Conservation (phyloP, 441 rosid species). For the Kokia cookei region DNA sequence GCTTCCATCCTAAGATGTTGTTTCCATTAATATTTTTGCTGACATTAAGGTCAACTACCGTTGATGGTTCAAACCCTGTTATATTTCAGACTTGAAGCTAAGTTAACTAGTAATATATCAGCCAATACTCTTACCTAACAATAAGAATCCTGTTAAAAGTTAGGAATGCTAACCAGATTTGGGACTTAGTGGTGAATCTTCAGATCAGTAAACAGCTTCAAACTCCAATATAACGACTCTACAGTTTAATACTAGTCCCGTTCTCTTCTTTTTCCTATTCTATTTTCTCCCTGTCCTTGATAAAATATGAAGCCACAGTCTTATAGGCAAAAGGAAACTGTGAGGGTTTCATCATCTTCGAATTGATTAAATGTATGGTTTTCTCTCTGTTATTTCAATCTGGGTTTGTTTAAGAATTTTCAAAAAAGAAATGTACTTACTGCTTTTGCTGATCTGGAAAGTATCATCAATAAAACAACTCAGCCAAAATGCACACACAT, state of each 20-base stretch:
- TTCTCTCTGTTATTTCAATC: neutral
- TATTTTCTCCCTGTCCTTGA: neutral
- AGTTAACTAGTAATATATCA: neutral
- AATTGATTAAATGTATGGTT: neutral
- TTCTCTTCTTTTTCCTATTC: neutral
- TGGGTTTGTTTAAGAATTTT: neutral
- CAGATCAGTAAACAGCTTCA: neutral
- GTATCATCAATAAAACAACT: neutral
- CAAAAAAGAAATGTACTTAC: neutral
- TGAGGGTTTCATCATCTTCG: neutral
- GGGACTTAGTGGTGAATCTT: too few species aligned
- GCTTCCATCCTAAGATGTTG: neutral
- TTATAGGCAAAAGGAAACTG: neutral
- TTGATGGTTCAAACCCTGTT: neutral
- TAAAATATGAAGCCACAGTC: neutral
- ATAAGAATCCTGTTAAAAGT: neutral
- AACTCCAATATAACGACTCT: neutral
- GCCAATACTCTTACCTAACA: neutral
- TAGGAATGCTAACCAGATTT: neutral
- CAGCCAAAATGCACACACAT: neutral
- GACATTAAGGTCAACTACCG: neutral
- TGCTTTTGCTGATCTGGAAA: conserved; percentile 4
- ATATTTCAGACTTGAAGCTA: neutral
- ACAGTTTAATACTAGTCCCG: neutral
- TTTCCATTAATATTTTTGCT: neutral